A percentile compares a stretch with the other conserved stretches of the same genome.
phyloP scores from a whole-genome alignment of 2,329 filamentous ascomycete species.

The Paraphoma sp. region DNA sequence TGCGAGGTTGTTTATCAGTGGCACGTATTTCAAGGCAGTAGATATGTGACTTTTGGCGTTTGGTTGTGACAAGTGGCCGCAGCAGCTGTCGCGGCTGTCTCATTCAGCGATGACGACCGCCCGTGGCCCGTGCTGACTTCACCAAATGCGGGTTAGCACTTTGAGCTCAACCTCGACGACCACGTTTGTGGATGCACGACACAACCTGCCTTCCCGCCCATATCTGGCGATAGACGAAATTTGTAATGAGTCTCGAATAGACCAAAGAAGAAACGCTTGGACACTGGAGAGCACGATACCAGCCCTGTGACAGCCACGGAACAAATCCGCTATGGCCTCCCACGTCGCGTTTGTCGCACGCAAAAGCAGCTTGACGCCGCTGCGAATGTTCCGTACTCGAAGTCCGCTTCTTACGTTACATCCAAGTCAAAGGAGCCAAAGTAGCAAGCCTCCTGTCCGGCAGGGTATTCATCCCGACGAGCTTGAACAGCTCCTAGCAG shows the following conservation, averaged over 20 bases:
- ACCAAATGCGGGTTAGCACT: constrained; percentile 22
- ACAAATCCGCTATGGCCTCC: too few relatives aligned
- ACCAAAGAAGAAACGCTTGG: too few relatives aligned
- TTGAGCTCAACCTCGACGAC: constrained; percentile 29
- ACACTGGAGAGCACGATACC: too few relatives aligned
- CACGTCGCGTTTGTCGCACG: too few relatives aligned
- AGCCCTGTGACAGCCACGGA: too few relatives aligned
- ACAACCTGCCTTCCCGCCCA: too few relatives aligned
- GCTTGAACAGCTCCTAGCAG: constrained; percentile 60
- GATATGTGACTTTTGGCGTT: constrained; percentile 16
- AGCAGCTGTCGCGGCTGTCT: constrained; percentile 34
- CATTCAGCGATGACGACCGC: constrained; percentile 39
- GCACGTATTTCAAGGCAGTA: constrained; percentile 11
- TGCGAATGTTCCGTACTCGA: not conserved
- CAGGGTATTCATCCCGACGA: constrained; percentile 31
- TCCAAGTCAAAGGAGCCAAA: not conserved
- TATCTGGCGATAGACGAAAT: too few relatives aligned
- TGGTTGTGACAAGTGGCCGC: constrained; percentile 44
- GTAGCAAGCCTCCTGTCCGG: constrained; percentile 2
- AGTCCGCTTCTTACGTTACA: not conserved
- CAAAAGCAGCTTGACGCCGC: not conserved
- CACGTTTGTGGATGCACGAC: not conserved
- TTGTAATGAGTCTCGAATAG: too few relatives aligned
- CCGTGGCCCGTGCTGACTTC: constrained; percentile 34
- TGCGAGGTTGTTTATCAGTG: not conserved